phyloP scores from a whole-genome alignment of 208 protist genomes.

The Leishmania arabica region DNA sequence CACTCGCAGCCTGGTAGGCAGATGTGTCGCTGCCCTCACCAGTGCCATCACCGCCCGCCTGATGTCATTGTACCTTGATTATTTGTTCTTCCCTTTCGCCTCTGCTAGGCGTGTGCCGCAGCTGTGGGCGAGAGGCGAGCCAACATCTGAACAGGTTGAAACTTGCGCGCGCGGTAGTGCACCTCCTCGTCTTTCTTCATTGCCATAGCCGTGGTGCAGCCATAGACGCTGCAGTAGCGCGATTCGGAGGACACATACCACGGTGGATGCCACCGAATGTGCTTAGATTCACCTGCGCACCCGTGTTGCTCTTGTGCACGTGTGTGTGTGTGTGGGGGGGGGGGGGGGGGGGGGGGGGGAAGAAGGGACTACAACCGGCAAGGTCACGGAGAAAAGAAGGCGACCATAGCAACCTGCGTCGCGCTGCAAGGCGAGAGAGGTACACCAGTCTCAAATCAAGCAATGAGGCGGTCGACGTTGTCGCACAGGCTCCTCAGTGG shows the following conservation, averaged over 20 bases:
- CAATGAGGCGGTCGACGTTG: not conserved
- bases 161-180: not conserved
- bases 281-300: not conserved
- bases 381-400: not conserved
- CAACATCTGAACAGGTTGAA: not conserved
- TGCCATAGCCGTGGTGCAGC: not conserved
- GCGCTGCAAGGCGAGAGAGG: not conserved
- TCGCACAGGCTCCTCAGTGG: not conserved
- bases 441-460: not conserved
- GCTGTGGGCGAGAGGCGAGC: not conserved
- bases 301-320: not conserved
- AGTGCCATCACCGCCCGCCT: not conserved
- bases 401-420: not conserved
- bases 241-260: not conserved
- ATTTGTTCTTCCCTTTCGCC: not conserved
- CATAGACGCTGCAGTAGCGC: not conserved
- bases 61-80: not conserved
- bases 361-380: too few species aligned
- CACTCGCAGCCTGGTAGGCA: slow-evolving; percentile 68
- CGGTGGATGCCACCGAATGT: not conserved
- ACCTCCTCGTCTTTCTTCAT: not conserved
- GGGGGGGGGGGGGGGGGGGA: too few species aligned
- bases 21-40: not conserved
- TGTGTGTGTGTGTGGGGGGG: not conserved
- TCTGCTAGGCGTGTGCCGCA: not conserved